A percentile compares a stretch with the other conserved stretches of the same genome.
These are phyloP conservation scores for Sclerotinia sclerotiorum DNA, from an alignment of 2,329 filamentous ascomycete species.

Conservation along the genomic window DNA sequence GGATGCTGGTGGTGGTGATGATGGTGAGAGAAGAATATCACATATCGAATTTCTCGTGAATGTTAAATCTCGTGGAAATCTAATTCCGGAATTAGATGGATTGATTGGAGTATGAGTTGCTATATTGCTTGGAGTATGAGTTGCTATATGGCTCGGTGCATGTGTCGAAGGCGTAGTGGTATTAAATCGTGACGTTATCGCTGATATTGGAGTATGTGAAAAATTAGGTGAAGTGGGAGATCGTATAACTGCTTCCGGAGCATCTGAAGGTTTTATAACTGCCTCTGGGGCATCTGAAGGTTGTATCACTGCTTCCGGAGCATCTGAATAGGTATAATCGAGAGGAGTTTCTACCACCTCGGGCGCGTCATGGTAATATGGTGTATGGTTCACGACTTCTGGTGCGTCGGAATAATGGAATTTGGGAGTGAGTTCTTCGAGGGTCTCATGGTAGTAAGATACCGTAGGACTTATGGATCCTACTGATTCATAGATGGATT, in stretches of 20 bases:
- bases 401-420: constrained; percentile 21
- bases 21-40: constrained; percentile 34
- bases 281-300: constrained; percentile 5
- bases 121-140: constrained; percentile 11
- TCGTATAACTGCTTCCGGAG: constrained; percentile 21
- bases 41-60: constrained; percentile 31
- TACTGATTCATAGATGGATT: constrained; percentile 23
- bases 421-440: constrained; percentile 23
- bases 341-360: constrained; percentile 17
- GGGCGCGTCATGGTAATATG: constrained; percentile 15
- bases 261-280: constrained; percentile 14
- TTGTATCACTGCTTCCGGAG: constrained; percentile 10
- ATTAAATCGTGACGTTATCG: constrained; percentile 23
- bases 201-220: constrained; percentile 17
- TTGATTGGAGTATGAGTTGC: constrained; percentile 16
- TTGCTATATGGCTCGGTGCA: constrained; percentile 11
- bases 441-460: constrained; percentile 23
- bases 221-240: constrained; percentile 1
- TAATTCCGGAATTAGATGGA: constrained; percentile 26
- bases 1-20: constrained; percentile 30
- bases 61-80: constrained; percentile 35
- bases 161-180: constrained; percentile 1
- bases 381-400: constrained; percentile 9
- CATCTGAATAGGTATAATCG: constrained; percentile 24
- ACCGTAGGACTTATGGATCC: constrained; percentile 22